Evolutionary conservation across 2,329 filamentous ascomycete species (phyloP).

Genomic region (Aspergillus piperis): DNA sequence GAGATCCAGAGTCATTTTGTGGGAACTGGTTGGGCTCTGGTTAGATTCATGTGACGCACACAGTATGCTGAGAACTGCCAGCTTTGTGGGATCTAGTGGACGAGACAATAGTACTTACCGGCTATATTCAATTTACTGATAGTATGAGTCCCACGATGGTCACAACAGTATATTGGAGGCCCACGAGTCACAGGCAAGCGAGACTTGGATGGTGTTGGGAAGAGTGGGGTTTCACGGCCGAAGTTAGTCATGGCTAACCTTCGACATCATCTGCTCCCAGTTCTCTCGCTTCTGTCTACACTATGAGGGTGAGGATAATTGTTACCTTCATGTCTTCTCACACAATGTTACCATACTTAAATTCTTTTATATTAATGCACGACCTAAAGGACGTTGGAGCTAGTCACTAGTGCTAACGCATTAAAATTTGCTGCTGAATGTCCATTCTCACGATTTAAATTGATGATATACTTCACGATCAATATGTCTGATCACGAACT

Average conservation of each 20-base stretch:
- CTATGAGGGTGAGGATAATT: background rate
- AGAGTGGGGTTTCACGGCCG: background rate
- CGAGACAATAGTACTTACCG: background rate
- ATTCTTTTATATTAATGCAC: too few relatives aligned
- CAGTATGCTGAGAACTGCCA: background rate
- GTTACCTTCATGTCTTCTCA: background rate
- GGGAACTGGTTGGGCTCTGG: background rate
- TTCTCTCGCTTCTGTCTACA: background rate
- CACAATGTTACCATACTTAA: too few relatives aligned
- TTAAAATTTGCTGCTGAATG: too few relatives aligned
- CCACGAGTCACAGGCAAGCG: background rate
- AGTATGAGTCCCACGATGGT: background rate
- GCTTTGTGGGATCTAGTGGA: background rate
- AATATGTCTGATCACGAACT: too few relatives aligned
- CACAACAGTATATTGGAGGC: background rate
- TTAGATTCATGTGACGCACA: background rate
- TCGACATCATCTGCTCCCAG: background rate
- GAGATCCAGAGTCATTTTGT: constrained; percentile 63
- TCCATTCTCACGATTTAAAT: too few relatives aligned
- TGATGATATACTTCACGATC: too few relatives aligned
- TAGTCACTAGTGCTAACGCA: too few relatives aligned
- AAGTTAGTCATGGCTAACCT: background rate
- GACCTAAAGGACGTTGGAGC: too few relatives aligned
- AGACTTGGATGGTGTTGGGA: background rate
- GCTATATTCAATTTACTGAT: background rate